These are phyloP conservation scores for Vicia villosa DNA, from an alignment of 306 rosid species.

Conservation along the genomic window DNA sequence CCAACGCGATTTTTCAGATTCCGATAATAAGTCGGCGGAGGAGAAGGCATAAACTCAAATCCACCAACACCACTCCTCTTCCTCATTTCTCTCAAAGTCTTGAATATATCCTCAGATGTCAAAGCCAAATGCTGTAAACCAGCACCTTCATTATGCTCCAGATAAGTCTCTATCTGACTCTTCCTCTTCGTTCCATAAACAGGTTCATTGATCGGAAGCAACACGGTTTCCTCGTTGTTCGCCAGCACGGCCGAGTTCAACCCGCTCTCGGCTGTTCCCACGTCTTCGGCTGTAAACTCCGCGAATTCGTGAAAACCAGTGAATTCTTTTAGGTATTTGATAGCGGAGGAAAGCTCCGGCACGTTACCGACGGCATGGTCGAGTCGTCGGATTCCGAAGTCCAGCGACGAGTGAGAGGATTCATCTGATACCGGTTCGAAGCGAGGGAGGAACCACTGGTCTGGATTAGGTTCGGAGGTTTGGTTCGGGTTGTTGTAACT, in stretches of 20 bases:
- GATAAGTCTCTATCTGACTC: conserved; percentile 90
- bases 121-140: conserved; percentile 90
- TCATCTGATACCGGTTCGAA: conserved; percentile 55
- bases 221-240: conserved; percentile 71
- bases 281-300: conserved; percentile 92
- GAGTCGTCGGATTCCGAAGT: conserved; percentile 70
- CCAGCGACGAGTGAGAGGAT: conserved; percentile 48
- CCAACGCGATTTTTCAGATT: conserved; percentile 69
- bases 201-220: conserved; percentile 86
- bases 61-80: conserved; percentile 69
- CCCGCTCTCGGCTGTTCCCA: conserved; percentile 90
- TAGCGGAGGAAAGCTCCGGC: conserved; percentile 50
- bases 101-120: conserved; percentile 61
- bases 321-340: conserved; percentile 58
- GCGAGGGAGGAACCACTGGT: conserved; percentile 62
- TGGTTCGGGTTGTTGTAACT: conserved; percentile 50
- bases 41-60: conserved; percentile 90
- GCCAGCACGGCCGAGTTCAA: conserved; percentile 79
- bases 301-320: conserved; percentile 93
- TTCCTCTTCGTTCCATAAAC: conserved; percentile 83
- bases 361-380: conserved; percentile 98
- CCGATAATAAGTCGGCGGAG: conserved; percentile 83
- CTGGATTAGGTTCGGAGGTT: conserved; percentile 28
- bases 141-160: conserved; percentile 94
- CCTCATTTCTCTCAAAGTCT: conserved; percentile 82